Base-by-base conservation (phyloP, 257 asterid genomes). In the Ophiorrhiza pumila region DNA sequence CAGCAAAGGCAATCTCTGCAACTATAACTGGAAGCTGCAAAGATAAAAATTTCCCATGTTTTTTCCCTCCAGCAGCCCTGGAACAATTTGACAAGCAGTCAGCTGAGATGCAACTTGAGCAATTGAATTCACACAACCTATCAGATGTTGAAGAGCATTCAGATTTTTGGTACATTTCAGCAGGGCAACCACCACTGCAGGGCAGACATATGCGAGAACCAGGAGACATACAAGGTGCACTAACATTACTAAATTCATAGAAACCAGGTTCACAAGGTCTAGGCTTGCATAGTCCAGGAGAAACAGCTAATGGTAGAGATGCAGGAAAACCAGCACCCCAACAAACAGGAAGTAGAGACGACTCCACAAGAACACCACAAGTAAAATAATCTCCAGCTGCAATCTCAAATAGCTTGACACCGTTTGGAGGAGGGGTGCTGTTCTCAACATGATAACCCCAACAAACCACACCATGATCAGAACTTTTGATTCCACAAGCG, bases 301-400 rank as follows among this genome's bases (percentile, higher is more conserved):
- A 80, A 72, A 86, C 88, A 0, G 97, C 92, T 45, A 90, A 7
- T 0, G 96, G 96, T 47, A 91, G 84, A 56, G 96, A 65, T 2
- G 93, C 71, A 4, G 98, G 97, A 61, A 87, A 89, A 13, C 85
- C 84, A 37, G 67, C 76, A 11, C 98, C 98, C 98, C 98, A 93
- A 53, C 98, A 93, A 72, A 93, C 85, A 4, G 97, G 98, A 61
- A 71, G 62, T 17, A 89, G 84, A 7, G 92, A 83, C 7, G 82
- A 76, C 72, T 83, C 84, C 1, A 93, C 95, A 35, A 85, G 87
- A 82, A 91, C 83, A 42, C 98, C 98, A 72, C 98, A 93, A 46
- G 88, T 86, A 84, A 93, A 89, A 83, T 93, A 93, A 82, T 88
- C 97, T 4, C 98, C 98, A 20, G 92, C 97, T 25, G 96, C 95